phyloP scores from a whole-genome alignment of 805 yeast species.

The Monosporozyma unispora region DNA sequence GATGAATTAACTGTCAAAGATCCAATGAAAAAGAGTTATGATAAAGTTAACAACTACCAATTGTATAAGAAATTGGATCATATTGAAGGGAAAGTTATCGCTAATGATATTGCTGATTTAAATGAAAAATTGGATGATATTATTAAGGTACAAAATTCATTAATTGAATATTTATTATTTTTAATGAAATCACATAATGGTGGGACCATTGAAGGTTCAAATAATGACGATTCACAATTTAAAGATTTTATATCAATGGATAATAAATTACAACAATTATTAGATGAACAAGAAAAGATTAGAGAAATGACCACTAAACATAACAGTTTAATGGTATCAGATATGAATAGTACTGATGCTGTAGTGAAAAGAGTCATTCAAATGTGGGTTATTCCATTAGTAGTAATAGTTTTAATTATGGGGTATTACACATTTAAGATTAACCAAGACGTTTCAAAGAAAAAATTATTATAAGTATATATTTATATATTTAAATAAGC shows the following conservation, averaged over 20 bases:
- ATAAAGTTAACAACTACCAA: slow-evolving; percentile 19
- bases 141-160: slow-evolving; percentile 17
- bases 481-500: background rate
- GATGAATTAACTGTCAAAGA: slow-evolving; percentile 28
- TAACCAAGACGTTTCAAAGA: slow-evolving; percentile 29
- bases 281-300: slow-evolving; percentile 26
- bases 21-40: slow-evolving; percentile 20
- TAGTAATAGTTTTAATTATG: slow-evolving; percentile 24
- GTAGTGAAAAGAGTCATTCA: slow-evolving; percentile 18
- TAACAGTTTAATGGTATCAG: slow-evolving; percentile 7
- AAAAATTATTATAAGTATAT: slow-evolving; percentile 19
- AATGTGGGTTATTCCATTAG: slow-evolving; percentile 26
- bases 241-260: slow-evolving; percentile 23
- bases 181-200: background rate
- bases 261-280: slow-evolving; percentile 23
- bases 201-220: slow-evolving; percentile 4
- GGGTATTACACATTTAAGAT: slow-evolving; percentile 30
- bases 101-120: slow-evolving; percentile 26
- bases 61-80: slow-evolving; percentile 25
- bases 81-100: slow-evolving; percentile 29
- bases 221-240: slow-evolving; percentile 7
- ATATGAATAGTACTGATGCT: slow-evolving; percentile 21
- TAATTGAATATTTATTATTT: slow-evolving; percentile 16
- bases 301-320: slow-evolving; percentile 19
- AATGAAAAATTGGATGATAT: slow-evolving; percentile 19